Evolutionary conservation across 2,329 filamentous ascomycete species (phyloP).

Genomic region (Penicillium sp.): DNA sequence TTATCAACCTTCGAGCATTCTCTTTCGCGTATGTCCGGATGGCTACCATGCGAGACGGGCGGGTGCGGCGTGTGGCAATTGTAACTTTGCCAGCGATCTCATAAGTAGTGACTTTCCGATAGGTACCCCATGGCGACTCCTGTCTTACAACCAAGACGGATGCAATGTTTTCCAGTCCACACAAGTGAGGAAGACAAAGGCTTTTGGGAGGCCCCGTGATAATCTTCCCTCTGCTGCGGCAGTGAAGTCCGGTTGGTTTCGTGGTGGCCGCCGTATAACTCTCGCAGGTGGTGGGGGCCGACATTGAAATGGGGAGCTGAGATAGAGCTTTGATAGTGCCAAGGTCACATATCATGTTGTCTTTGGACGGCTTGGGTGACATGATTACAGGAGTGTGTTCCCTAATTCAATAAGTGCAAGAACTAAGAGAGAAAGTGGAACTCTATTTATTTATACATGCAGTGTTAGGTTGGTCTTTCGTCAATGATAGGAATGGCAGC

Average conservation of each 20-base stretch:
- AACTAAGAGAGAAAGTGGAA: not conserved
- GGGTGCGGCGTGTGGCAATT: constrained; percentile 7
- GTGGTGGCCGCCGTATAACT: not conserved
- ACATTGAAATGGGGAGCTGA: not conserved
- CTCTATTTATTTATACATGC: not conserved
- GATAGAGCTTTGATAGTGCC: not conserved
- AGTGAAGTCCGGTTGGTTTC: not conserved
- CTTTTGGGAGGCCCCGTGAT: not conserved
- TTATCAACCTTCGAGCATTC: too few species aligned
- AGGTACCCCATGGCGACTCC: constrained; percentile 16
- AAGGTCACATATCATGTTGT: not conserved
- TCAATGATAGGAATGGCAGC: not conserved
- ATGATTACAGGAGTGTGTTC: not conserved
- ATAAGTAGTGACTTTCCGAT: constrained; percentile 12
- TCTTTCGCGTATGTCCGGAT: constrained; percentile 10
- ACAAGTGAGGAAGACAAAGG: constrained; percentile 6
- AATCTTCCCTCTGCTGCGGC: not conserved
- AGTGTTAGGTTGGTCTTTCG: not conserved
- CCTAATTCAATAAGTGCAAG: not conserved
- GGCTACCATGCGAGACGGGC: constrained; percentile 12
- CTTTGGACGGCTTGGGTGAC: not conserved
- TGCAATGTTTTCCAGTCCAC: constrained; percentile 1
- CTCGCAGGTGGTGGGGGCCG: not conserved
- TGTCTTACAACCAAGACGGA: constrained; percentile 4
- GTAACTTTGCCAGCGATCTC: constrained; percentile 15